Percentiles rank a stretch among this genome's conserved stretches.
Evolutionary conservation across 805 yeast species (phyloP).

Genomic region (Hanseniaspora guilliermondii): DNA sequence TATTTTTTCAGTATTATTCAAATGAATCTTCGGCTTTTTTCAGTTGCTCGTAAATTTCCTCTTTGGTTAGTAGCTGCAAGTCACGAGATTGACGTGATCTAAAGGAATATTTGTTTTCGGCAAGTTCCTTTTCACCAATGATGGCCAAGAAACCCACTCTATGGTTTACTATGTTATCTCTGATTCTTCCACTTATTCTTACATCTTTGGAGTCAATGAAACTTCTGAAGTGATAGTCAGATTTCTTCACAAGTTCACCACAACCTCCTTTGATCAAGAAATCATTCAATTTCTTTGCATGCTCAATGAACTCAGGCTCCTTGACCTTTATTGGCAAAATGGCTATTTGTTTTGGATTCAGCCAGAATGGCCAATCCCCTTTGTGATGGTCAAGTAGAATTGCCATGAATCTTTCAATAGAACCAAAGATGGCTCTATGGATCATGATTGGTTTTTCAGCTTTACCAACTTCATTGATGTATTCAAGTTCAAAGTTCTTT

Average conservation of each 20-base stretch:
- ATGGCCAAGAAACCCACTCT: conserved; percentile 73
- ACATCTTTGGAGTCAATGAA: conserved; percentile 67
- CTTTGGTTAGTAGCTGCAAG: conserved; percentile 33
- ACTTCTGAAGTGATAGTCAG: conserved; percentile 51
- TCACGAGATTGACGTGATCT: conserved; percentile 44
- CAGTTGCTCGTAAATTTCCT: conserved; percentile 44
- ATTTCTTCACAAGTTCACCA: conserved; percentile 36
- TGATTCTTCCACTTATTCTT: conserved; percentile 68
- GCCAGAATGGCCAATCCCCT: conserved; percentile 97
- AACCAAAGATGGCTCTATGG: conserved; percentile 91
- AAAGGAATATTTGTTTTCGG: conserved; percentile 45
- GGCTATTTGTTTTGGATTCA: conserved; percentile 81
- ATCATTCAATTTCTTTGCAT: conserved; percentile 32
- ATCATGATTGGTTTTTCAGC: conserved; percentile 77
- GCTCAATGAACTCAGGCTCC: conserved; percentile 34
- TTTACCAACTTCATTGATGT: conserved; percentile 41
- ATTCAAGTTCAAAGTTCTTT: conserved; percentile 62
- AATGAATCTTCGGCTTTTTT: conserved; percentile 36
- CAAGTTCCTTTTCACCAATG: conserved; percentile 76
- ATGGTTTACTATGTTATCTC: conserved; percentile 52
- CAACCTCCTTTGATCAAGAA: conserved; percentile 33
- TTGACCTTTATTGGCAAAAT: conserved; percentile 65
- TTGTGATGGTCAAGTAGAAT: conserved; percentile 76
- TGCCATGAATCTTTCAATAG: conserved; percentile 85
- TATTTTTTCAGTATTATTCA: too few relatives aligned